Evolutionary conservation across 2,329 filamentous ascomycete species (phyloP).

Genomic region (Epichloe festucae): DNA sequence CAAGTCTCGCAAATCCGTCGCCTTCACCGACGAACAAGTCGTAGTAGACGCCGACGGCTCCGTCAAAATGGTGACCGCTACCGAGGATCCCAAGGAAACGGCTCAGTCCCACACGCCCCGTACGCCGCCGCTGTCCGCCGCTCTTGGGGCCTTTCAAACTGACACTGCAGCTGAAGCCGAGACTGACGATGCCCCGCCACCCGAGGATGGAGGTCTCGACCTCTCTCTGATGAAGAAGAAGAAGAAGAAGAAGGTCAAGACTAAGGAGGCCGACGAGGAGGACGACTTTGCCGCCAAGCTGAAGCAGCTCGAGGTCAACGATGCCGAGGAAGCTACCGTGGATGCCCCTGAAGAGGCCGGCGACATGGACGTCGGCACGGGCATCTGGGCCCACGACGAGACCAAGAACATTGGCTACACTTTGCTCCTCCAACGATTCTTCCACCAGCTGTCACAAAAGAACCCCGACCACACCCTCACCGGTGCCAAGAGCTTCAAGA

Average conservation of each 20-base stretch:
- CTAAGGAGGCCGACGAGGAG: constrained; percentile 48
- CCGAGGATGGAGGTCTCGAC: constrained; percentile 40
- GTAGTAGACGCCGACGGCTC: constrained; percentile 84
- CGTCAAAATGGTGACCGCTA: constrained; percentile 62
- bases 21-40: constrained; percentile 77
- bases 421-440: constrained; percentile 82
- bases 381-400: constrained; percentile 78
- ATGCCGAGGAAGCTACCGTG: constrained; percentile 43
- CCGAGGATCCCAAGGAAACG: constrained; percentile 64
- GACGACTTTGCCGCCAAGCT: constrained; percentile 49
- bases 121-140: constrained; percentile 47
- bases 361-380: constrained; percentile 77
- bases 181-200: constrained; percentile 31
- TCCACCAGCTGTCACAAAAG: constrained; percentile 84
- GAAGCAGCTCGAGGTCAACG: constrained; percentile 51
- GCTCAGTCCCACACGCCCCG: constrained; percentile 66
- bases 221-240: constrained; percentile 71
- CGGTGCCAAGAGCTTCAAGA: constrained; percentile 94
- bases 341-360: constrained; percentile 46
- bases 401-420: constrained; percentile 70
- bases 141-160: constrained; percentile 39
- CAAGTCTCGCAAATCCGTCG: constrained; percentile 83
- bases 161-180: constrained; percentile 30
- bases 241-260: constrained; percentile 65
- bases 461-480: constrained; percentile 90